These are phyloP conservation scores for Trichoderma hamatum DNA, from an alignment of 2,329 filamentous ascomycete species.

Conservation along the genomic window DNA sequence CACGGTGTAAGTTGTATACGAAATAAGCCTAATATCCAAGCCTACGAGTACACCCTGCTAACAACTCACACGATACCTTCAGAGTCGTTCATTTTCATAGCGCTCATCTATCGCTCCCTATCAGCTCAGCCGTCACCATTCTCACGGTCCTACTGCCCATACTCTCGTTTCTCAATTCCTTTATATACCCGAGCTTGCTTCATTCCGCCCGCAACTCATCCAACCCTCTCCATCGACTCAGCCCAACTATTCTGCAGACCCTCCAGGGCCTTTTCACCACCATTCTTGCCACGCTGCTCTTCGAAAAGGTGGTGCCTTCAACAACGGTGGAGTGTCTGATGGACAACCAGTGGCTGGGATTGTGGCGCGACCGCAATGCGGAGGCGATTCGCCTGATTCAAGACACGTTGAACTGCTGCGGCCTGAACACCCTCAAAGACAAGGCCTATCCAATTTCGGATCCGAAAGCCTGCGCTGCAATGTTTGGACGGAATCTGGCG, in stretches of 20 bases:
- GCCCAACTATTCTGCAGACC: slow-evolving; percentile 44
- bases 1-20: slow-evolving; percentile 36
- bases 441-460: slow-evolving; percentile 64
- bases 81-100: slow-evolving; percentile 47
- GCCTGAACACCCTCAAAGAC: slow-evolving; percentile 60
- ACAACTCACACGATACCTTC: not conserved
- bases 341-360: slow-evolving; percentile 56
- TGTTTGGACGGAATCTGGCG: slow-evolving; percentile 49
- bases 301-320: slow-evolving; percentile 42
- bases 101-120: slow-evolving; percentile 46
- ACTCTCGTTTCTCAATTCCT: slow-evolving; percentile 43
- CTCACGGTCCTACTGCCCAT: slow-evolving; percentile 47
- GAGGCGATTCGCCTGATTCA: slow-evolving; percentile 61
- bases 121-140: slow-evolving; percentile 43
- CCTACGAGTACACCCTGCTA: not conserved
- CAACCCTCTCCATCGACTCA: slow-evolving; percentile 32
- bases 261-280: slow-evolving; percentile 48
- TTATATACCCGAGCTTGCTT: slow-evolving; percentile 41
- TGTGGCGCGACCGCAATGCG: slow-evolving; percentile 57
- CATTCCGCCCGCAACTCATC: slow-evolving; percentile 32
- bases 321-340: slow-evolving; percentile 53
- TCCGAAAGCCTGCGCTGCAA: slow-evolving; percentile 46
- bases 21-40: not conserved
- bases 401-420: slow-evolving; percentile 68
- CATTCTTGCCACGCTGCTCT: slow-evolving; percentile 50